Base-by-base conservation (phyloP, 2,329 filamentous ascomycete genomes). In the Diaporthe sp. region DNA sequence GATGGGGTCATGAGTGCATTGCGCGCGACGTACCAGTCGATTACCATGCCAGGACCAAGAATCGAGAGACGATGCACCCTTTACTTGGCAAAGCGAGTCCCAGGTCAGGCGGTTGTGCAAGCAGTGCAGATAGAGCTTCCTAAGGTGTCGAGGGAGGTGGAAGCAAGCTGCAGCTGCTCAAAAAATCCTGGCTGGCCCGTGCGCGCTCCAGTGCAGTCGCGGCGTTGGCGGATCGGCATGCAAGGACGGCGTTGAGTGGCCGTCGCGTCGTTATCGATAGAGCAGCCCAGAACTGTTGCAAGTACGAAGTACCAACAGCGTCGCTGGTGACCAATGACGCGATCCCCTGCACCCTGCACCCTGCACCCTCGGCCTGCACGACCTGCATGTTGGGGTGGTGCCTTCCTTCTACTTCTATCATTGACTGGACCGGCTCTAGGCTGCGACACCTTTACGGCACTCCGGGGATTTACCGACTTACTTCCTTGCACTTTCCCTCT, bases 181-280 rank as follows among this genome's bases (percentile, higher is more conserved):
- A 53, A 69, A 69, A 69, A 31, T 69, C 65, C n/a, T 69, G 34
- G 65, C 9, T 69, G 65, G 65, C 46, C 65, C 65, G 65, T 69
- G 65, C 65, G 65, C 55, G 7, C 49, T 22, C 31, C 49, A 1
- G 22, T 15, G 13, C 65, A 34, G 62, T 68, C 46, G 62, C 59
- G 59, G 31, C 34, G 34, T 13, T 8, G 34, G 42, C 37, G 58
- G 58, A 55, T 69, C 65, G 49, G 65, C 65, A 55, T 15, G n/a
- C 59, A 25, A 28, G 4, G 13, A 2, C 19, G 22, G 13, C 62
- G 46, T 49, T 49, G 6, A 22, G 61, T 51, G 62, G 62, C 44
- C 44, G 44, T 19, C 46, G 65, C 22, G 34, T 49, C n/a, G 15
- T 69, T 69, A 69, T 69, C 65, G 65, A 69, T 69, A 69, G n/a